Base-by-base conservation (phyloP, 306 rosid genomes). In the Quillaja saponaria region DNA sequence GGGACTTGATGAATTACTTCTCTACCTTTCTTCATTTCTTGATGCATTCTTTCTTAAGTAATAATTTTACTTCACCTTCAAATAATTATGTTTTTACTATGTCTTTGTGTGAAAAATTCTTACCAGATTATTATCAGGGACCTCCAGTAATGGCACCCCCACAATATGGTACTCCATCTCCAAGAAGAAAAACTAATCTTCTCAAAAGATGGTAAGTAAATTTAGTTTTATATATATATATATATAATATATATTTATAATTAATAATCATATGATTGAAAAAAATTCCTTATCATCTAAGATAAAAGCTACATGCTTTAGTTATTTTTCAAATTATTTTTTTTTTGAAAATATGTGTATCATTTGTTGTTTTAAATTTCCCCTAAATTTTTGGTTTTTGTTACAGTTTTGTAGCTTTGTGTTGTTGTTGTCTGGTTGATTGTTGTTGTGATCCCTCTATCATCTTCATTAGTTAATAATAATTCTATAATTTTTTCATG, bases 101-200 rank as follows among this genome's bases (percentile, higher is more conserved):
- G 13, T 5, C 18, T 21, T 39, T 48, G 17, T 45, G 7, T 38
- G 64, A 67, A 16, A 17, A 37, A 41, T 1, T 34, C 45, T 49
- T 58, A 28, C 39, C 38, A 85, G 97, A 96, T 42, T 85, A 91
- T 55, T 91, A 91, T 73, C 95, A 85, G 78, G 97, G 91, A 52
- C 97, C 96, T 52, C 97, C 97, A 0, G 96, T 91, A 51, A 59
- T 80, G 95, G 97, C 96, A 55, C 96, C 96, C 14, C 97, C 97
- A 11, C 96, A 89, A 8, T 81, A 83, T 74, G 91, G 85, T 70
- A 83, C 90, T 76, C 71, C 83, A 34, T 86, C 83, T 5, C 96
- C 80, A 34, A 75, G 67, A 58, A 80, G 85, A 53, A 60, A 79
- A 4, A 7, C 81, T 44, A 87, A 96, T 44, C 87, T 88, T 77